Evolutionary conservation across 2,329 filamentous ascomycete genomes (phyloP).

Genomic region (Lomentospora prolificans): DNA sequence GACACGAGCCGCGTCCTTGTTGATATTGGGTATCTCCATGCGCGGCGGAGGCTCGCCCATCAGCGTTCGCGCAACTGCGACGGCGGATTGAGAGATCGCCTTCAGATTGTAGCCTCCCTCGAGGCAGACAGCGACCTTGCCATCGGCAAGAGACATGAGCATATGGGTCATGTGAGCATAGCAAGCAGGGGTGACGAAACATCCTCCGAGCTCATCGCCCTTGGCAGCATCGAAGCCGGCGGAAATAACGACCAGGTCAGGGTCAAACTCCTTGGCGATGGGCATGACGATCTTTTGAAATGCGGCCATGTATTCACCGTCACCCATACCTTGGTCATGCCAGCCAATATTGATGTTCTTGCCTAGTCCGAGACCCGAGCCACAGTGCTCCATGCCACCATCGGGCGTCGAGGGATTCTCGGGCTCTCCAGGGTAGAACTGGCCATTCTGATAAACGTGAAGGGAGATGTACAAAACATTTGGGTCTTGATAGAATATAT

Average conservation of each 20-base stretch:
- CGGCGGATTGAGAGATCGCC: slow-evolving; percentile 84
- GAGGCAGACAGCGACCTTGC: slow-evolving; percentile 83
- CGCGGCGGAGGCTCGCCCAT: slow-evolving; percentile 85
- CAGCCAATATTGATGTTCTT: slow-evolving; percentile 60
- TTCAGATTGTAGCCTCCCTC: slow-evolving; percentile 93
- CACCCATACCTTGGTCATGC: slow-evolving; percentile 73
- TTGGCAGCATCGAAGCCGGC: slow-evolving; percentile 93
- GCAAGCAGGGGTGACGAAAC: slow-evolving; percentile 80
- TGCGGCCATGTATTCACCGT: slow-evolving; percentile 92
- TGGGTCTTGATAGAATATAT: slow-evolving; percentile 89
- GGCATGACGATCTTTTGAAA: slow-evolving; percentile 97
- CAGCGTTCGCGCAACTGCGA: slow-evolving; percentile 82
- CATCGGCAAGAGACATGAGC: slow-evolving; percentile 88
- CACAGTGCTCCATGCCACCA: slow-evolving; percentile 51
- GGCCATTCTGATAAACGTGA: slow-evolving; percentile 76
- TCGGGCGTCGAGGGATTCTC: slow-evolving; percentile 48
- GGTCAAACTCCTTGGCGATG: slow-evolving; percentile 84
- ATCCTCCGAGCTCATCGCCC: slow-evolving; percentile 85
- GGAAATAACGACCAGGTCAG: slow-evolving; percentile 89
- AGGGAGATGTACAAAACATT: slow-evolving; percentile 94
- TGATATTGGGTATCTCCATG: slow-evolving; percentile 46
- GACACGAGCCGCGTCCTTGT: slow-evolving; percentile 45
- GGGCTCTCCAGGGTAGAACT: slow-evolving; percentile 71
- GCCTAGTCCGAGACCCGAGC: slow-evolving; percentile 42
- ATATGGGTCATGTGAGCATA: slow-evolving; percentile 99